Evolutionary conservation across 805 yeast genomes (phyloP), one percentile per base, ranked within the genome.

Genomic region (Ogataea ganodermae): DNA sequence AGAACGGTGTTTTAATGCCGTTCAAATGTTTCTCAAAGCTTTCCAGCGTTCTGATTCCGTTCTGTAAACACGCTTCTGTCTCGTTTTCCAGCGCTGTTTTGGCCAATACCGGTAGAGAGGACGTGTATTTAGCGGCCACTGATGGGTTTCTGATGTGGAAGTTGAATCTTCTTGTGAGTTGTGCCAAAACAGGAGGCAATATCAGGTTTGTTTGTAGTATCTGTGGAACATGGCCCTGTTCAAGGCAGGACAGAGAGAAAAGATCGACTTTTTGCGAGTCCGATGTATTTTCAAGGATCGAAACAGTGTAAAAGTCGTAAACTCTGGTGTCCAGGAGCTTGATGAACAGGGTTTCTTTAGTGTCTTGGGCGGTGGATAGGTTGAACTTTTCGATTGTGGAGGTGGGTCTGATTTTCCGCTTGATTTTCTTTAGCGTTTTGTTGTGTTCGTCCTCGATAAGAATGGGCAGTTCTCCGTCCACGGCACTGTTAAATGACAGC

Each of bases 391-490:
- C 67, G 18, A 74, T 64, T 5, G 68, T 55, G 0, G 67, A 57
- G 2, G 72, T 59, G 4, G 72, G 63, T 49, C 78, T 66, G 8
- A 72, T 59, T 21, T 62, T 59, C 40, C 77, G 63, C 37, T 54
- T 65, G 2, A 63, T 54, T 21, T 58, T 53, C 9, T 63, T 53
- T 6, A 36, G 28, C 22, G 51, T 61, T 41, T 66, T 77, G 53
- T 61, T 55, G 13, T 64, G 55, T 21, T 57, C 67, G 52, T 74
- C 81, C 55, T 83, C 89, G 2, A 83, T 65, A 10, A 81, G 65
- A 1, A 83, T 63, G 0, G 89, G 89, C 16, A 84, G 60, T 17
- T 73, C 71, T 12, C 74, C 73, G 47, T 74, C 71, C 1, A 73
- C 68, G 1, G 84, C 68, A 1, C 83, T 78, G 35, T 72, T 71